Base-by-base conservation (phyloP, 73 alveolate genomes). In the Stentor roeselii region DNA sequence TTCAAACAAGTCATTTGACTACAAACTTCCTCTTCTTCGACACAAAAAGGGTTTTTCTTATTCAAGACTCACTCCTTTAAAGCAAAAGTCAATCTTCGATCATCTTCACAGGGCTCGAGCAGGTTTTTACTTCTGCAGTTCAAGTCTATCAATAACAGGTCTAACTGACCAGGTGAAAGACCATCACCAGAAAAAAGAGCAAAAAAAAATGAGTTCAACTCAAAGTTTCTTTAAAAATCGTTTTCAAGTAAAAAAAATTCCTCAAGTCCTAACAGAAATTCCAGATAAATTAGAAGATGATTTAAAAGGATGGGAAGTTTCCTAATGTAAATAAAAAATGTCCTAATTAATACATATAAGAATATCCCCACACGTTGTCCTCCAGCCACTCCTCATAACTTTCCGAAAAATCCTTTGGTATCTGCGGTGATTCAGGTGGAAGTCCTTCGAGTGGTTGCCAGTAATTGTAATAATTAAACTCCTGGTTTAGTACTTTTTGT, bases 371-470 rank as follows among this genome's bases (percentile, higher is more conserved):
- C 3, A 89, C 94, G 3, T 89, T 88, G 3, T 89, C 94, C 61
- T 89, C 94, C 31, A 89, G 83, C 94, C 94, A 89, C 40, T 89
- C 61, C 40, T 89, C 94, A 67, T 89, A 89, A 37, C 82, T 86
- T 3, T 75, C 60, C 39, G 61, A 42, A 39, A 88, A 88, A 85
- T 37, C 84, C 76, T 80, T 36, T 82, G 80, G 80, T 2, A 67
- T 21, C 80, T 67, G 80, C 34, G 80, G 80, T 0, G 80, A 67
- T n/a, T 67, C 80, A 21, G n/a, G 41, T 1, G 37, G n/a, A 21
- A 11, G 21, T 30, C 34, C 27, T 21, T 67, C 80, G 21, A 67
- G 37, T 30, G 41, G 42, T 67, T 67, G 80, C 42, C 80, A 67
- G 34, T 67, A 67, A 67, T 67, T 21, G 34, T 67, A 67, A 2